Conservation (phyloP, 2,329 filamentous ascomycete genomes). For the Colletotrichum navitas region DNA sequence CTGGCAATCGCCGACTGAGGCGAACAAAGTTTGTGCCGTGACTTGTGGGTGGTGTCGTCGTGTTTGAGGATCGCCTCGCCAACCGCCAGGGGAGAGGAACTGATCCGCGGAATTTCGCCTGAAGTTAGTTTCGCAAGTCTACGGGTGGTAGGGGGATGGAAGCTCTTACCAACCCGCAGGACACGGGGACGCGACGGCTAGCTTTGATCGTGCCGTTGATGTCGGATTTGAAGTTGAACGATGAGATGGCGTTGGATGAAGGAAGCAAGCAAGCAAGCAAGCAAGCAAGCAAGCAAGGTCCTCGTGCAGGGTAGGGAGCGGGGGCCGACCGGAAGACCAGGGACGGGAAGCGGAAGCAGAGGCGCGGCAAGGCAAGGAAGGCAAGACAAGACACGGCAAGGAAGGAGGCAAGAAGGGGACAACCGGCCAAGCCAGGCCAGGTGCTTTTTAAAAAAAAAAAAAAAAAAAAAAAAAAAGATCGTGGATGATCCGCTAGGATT, state of each 20-base stretch:
- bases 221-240: conserved; percentile 10
- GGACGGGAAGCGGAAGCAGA: conserved; percentile 18
- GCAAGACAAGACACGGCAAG: conserved; percentile 20
- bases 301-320: conserved; percentile 30
- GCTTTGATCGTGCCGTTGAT: neutral
- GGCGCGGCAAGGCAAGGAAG: conserved; percentile 15
- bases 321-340: conserved; percentile 35
- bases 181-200: too few species aligned
- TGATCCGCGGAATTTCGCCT: neutral
- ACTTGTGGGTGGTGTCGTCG: conserved; percentile 15
- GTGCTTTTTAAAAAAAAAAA: too few species aligned
- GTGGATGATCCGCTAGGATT: conserved; percentile 19
- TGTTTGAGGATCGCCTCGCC: conserved; percentile 25
- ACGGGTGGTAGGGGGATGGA: neutral
- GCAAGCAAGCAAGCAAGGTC: conserved; percentile 1
- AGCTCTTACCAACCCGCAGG: neutral
- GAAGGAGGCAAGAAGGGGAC: neutral
- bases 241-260: conserved; percentile 23
- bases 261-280: conserved; percentile 10
- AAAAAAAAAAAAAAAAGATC: too few species aligned
- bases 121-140: neutral
- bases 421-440: neutral
- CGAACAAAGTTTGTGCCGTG: conserved; percentile 30
- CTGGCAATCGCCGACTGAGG: conserved; percentile 1
- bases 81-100: neutral